phyloP scores from a whole-genome alignment of 176 grass and related monocot species.

The Luzula sylvatica region DNA sequence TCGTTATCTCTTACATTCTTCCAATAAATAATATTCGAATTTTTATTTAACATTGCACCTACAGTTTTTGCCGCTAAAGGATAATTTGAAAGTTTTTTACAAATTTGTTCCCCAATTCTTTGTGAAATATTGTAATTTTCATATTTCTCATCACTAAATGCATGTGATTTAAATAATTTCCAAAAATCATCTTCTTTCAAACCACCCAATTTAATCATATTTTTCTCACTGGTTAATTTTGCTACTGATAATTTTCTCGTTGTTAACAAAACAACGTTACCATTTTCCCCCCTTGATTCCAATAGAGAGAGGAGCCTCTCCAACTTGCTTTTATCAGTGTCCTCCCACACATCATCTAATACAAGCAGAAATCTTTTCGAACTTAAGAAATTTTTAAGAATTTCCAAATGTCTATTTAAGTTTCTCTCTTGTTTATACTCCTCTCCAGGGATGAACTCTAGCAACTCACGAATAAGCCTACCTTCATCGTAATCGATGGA shows the following conservation, averaged over 20 bases:
- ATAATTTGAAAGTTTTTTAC: background rate
- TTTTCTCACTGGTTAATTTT: background rate
- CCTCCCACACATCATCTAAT: slow-evolving; percentile 31
- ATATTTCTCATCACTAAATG: background rate
- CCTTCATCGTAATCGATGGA: background rate
- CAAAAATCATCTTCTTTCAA: slow-evolving; percentile 1
- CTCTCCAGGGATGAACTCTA: background rate
- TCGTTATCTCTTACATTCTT: no score
- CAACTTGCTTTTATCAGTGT: background rate
- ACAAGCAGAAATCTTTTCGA: slow-evolving; percentile 26
- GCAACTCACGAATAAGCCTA: slow-evolving; percentile 10
- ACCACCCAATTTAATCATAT: background rate
- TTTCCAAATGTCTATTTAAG: background rate
- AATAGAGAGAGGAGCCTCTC: slow-evolving; percentile 10
- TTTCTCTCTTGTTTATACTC: background rate
- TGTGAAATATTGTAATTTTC: background rate
- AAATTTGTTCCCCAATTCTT: slow-evolving; percentile 4
- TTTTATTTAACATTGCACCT: slow-evolving; percentile 1
- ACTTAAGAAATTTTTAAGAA: background rate
- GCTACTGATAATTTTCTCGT: background rate
- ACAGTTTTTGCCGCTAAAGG: slow-evolving; percentile 26
- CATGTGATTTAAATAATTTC: background rate
- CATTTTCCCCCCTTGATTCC: background rate
- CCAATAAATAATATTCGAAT: slow-evolving; percentile 4
- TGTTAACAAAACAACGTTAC: slow-evolving; percentile 9